Conservation (phyloP, 2,329 filamentous ascomycete genomes). For the Neophaeococcomyces aloes region DNA sequence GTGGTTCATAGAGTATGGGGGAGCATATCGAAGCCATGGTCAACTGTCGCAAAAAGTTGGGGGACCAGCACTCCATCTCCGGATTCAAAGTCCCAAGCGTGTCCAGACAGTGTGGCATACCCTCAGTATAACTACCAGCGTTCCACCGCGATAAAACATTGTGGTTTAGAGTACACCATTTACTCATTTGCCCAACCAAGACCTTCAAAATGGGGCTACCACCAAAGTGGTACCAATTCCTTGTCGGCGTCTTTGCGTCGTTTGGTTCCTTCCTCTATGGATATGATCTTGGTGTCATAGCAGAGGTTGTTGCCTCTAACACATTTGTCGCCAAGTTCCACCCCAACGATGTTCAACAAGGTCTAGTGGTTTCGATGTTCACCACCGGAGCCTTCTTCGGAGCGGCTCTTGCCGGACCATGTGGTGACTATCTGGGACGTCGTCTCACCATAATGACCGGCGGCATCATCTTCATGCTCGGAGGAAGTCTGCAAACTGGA, state of each 20-base stretch:
- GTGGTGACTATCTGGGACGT: constrained; percentile 56
- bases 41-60: too few relatives aligned
- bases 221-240: constrained; percentile 51
- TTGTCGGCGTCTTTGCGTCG: constrained; percentile 49
- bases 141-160: too few relatives aligned
- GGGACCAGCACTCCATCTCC: too few relatives aligned
- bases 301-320: constrained; percentile 41
- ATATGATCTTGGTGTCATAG: constrained; percentile 52
- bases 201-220: constrained; percentile 40
- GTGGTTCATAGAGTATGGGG: too few relatives aligned
- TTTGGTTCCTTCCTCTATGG: constrained; percentile 49
- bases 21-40: too few relatives aligned
- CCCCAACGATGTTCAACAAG: constrained; percentile 32
- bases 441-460: constrained; percentile 62
- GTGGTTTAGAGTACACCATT: too few relatives aligned
- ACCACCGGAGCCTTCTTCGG: constrained; percentile 66
- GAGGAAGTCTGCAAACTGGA: constrained; percentile 62
- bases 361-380: constrained; percentile 66
- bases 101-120: too few relatives aligned
- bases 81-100: too few relatives aligned
- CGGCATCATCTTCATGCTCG: constrained; percentile 60
- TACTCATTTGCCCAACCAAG: too few relatives aligned
- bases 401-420: constrained; percentile 52
- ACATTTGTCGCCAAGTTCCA: constrained; percentile 28
- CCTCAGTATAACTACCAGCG: too few relatives aligned